These are phyloP conservation scores for Beauveria australis DNA, from an alignment of 2,329 filamentous ascomycete species.

Conservation along the genomic window DNA sequence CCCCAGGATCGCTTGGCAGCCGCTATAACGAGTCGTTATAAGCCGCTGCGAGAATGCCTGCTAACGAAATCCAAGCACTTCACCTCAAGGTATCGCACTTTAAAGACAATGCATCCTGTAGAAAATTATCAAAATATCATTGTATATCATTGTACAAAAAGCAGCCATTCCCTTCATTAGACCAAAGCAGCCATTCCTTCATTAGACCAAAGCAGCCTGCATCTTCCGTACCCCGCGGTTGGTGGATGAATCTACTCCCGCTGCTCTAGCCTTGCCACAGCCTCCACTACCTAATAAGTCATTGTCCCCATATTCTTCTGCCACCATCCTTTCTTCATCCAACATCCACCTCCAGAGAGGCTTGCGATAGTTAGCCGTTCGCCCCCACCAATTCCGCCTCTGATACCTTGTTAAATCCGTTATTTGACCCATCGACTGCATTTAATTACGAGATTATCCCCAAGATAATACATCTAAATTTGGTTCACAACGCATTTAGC, in stretches of 20 bases:
- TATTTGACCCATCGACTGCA: background rate
- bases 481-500: background rate
- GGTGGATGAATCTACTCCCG: slow-evolving; percentile 1
- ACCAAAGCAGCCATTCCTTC: background rate
- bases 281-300: background rate
- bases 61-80: too few relatives aligned
- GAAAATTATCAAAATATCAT: background rate
- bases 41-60: too few relatives aligned
- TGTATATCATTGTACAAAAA: background rate
- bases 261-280: background rate
- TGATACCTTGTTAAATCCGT: background rate
- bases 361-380: background rate
- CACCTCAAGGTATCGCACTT: too few relatives aligned
- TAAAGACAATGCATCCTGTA: too few relatives aligned
- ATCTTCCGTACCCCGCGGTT: background rate
- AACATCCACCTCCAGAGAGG: background rate
- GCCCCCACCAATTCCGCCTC: background rate
- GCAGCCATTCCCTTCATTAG: background rate
- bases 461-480: background rate
- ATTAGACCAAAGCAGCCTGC: background rate
- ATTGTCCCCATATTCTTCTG: background rate
- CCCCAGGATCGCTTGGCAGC: too few relatives aligned
- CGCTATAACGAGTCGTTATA: too few relatives aligned
- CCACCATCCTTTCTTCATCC: background rate
- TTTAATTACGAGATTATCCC: background rate